Conservation (phyloP, 1,284 basidiomycete genomes). For the Meira miltonrushii region DNA sequence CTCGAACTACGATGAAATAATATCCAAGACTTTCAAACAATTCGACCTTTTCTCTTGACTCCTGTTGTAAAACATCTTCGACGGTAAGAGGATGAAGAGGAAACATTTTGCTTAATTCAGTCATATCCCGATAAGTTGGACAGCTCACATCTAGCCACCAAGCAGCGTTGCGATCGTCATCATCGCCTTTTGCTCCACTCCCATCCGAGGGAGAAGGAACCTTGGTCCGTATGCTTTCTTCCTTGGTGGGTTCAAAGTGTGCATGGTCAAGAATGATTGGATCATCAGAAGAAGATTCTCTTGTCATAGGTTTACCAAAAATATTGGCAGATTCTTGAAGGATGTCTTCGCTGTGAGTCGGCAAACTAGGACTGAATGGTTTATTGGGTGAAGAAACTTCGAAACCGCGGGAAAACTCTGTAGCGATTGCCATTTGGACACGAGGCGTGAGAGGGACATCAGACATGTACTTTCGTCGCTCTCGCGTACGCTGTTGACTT, state of each 20-base stretch:
- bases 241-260: not conserved
- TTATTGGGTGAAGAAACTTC: slow-evolving; percentile 15
- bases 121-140: slow-evolving; percentile 84
- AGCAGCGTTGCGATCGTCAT: slow-evolving; percentile 38
- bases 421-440: slow-evolving; percentile 14
- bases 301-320: not conserved
- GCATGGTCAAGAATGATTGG: too few species aligned
- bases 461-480: slow-evolving; percentile 31
- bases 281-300: not conserved
- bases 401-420: slow-evolving; percentile 26
- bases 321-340: not conserved
- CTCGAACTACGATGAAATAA: slow-evolving; percentile 84
- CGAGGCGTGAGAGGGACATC: slow-evolving; percentile 46
- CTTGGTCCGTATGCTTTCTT: not conserved
- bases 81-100: slow-evolving; percentile 88
- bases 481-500: slow-evolving; percentile 17
- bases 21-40: slow-evolving; percentile 83
- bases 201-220: not conserved
- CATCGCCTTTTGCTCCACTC: not conserved
- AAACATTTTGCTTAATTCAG: slow-evolving; percentile 76
- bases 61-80: slow-evolving; percentile 91
- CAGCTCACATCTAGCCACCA: slow-evolving; percentile 93
- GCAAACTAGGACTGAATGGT: not conserved
- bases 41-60: slow-evolving; percentile 88
- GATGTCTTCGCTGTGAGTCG: not conserved